Conservation (phyloP, 2,329 filamentous ascomycete genomes). For the Fusarium keratoplasticum region DNA sequence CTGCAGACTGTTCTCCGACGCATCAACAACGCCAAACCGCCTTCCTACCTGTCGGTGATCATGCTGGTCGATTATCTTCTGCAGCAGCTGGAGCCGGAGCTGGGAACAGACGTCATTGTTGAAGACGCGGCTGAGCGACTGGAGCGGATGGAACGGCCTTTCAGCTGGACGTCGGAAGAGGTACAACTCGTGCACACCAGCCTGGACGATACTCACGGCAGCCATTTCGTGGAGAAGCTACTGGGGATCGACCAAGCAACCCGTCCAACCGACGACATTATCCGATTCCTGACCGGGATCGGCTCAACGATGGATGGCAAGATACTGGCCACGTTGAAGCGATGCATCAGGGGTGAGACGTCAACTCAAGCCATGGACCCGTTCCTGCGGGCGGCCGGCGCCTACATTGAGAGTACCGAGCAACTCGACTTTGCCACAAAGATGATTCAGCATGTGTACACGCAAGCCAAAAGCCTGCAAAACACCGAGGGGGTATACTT, state of each 20-base stretch:
- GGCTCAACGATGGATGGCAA: slow-evolving; percentile 62
- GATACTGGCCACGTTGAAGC: slow-evolving; percentile 65
- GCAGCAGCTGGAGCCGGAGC: slow-evolving; percentile 53
- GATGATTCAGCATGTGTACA: slow-evolving; percentile 57
- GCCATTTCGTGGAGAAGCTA: slow-evolving; percentile 74
- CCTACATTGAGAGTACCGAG: slow-evolving; percentile 62
- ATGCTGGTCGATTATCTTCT: slow-evolving; percentile 61
- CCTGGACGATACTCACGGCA: slow-evolving; percentile 46
- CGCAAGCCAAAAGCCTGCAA: slow-evolving; percentile 58
- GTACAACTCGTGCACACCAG: slow-evolving; percentile 58
- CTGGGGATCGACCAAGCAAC: slow-evolving; percentile 70
- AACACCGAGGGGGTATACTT: slow-evolving; percentile 62
- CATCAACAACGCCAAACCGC: slow-evolving; percentile 59
- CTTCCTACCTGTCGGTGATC: slow-evolving; percentile 66
- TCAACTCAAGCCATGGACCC: slow-evolving; percentile 60
- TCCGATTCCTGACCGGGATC: slow-evolving; percentile 67
- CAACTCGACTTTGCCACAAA: slow-evolving; percentile 48
- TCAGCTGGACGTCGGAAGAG: slow-evolving; percentile 61
- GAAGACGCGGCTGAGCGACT: slow-evolving; percentile 56
- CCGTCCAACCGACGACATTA: slow-evolving; percentile 64
- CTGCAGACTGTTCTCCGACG: slow-evolving; percentile 64
- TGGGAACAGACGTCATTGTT: slow-evolving; percentile 51
- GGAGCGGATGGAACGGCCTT: slow-evolving; percentile 46
- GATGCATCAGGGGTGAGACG: slow-evolving; percentile 62
- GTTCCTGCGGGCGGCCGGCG: slow-evolving; percentile 67